phyloP scores from a whole-genome alignment of 2,329 filamentous ascomycete species.

The Verticillium nubilum region DNA sequence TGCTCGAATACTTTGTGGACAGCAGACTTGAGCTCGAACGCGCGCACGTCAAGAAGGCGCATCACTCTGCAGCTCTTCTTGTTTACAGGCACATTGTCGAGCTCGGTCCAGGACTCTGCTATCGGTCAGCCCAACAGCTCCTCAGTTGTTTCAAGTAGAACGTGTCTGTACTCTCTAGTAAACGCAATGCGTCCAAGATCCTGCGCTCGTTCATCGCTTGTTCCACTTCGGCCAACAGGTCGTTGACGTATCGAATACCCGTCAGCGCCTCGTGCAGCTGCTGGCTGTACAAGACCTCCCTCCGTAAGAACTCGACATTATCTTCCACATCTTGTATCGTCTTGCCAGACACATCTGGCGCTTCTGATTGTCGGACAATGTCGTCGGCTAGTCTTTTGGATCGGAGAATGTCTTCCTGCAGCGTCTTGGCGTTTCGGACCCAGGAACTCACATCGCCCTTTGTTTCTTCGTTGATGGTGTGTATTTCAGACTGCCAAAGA shows the following conservation, averaged over 20 bases:
- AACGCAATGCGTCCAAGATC: slow-evolving; percentile 50
- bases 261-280: slow-evolving; percentile 47
- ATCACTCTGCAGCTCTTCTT: slow-evolving; percentile 57
- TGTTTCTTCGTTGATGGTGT: slow-evolving; percentile 67
- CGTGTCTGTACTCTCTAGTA: slow-evolving; percentile 46
- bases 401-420: slow-evolving; percentile 79
- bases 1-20: slow-evolving; percentile 61
- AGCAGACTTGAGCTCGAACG: slow-evolving; percentile 59
- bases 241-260: slow-evolving; percentile 51
- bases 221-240: slow-evolving; percentile 58
- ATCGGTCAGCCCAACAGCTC: slow-evolving; percentile 17
- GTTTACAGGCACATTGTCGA: slow-evolving; percentile 55
- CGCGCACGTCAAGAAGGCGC: slow-evolving; percentile 59
- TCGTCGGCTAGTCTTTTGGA: slow-evolving; percentile 75
- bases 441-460: slow-evolving; percentile 78
- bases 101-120: slow-evolving; percentile 49
- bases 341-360: slow-evolving; percentile 47
- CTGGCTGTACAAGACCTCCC: slow-evolving; percentile 53
- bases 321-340: slow-evolving; percentile 46
- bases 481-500: slow-evolving; percentile 58
- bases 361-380: slow-evolving; percentile 73
- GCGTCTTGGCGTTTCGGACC: slow-evolving; percentile 76
- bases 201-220: slow-evolving; percentile 45
- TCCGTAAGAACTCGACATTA: slow-evolving; percentile 49
- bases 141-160: neutral